Base-by-base conservation (phyloP, 257 asterid genomes). In the Fraxinus cuspidata region DNA sequence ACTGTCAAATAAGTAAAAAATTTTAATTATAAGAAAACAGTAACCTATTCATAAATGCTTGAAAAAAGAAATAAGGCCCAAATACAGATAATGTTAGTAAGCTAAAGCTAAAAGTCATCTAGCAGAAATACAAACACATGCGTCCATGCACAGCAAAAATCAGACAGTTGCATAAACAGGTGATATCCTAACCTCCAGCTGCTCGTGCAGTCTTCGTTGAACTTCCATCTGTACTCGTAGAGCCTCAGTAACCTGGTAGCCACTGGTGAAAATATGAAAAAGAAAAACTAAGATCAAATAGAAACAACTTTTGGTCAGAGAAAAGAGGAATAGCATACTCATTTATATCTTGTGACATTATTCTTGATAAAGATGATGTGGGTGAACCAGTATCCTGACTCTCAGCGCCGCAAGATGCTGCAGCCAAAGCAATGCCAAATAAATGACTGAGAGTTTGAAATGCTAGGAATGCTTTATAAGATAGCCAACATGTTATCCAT, bases 161-260 rank as follows among this genome's bases (percentile, higher is more conserved):
- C 21, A 47, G 18, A 47, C 7, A 47, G 58, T 47, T 4, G 4
- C 58, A 47, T 47, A 47, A 15, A 47, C 21, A 47, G 21, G 18
- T 47, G 34, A 32, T 23, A 16, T 25, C 72, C 81, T 10, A 80
- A 92, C 98, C 97, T 92, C 98, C 4, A 94, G 86, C 78, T 94
- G 97, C 79, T 94, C 96, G 7, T 92, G 97, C 84, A 94, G 88
- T 82, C 88, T 86, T 80, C 91, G 79, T 77, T 94, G 97, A 74
- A 94, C 95, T 86, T 93, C 98, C 98, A 94, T 94, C 86, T 92
- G 98, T 49, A 84, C 89, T 15, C 96, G 95, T 85, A 94, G 80
- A 74, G 98, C 98, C 85, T 94, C 98, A 2, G 97, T 92, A 71
- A 94, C 96, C 86, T 88, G 97, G 89, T 77, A 83, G 29, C 98